Percentiles rank a stretch among this genome's conserved stretches.
Evolutionary conservation across 139 green algal species (phyloP).

Genomic region (Tetraselmis chui): DNA sequence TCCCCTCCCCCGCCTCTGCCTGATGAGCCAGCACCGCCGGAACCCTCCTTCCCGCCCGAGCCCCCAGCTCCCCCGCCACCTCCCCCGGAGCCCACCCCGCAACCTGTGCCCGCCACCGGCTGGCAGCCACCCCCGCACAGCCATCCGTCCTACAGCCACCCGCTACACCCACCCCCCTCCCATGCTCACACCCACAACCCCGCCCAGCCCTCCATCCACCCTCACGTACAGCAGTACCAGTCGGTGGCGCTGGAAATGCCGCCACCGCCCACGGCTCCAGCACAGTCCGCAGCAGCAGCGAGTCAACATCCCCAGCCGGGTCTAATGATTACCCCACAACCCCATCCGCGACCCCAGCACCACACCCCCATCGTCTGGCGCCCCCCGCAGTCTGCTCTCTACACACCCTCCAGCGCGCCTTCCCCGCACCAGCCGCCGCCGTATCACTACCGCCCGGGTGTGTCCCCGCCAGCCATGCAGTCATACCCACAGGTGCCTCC

Average conservation of each 20-base stretch:
- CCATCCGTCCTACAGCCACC: not conserved
- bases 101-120: not conserved
- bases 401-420: not conserved
- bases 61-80: too few relatives aligned
- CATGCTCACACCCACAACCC: too few relatives aligned
- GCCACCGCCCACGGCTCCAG: not conserved
- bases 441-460: too few relatives aligned
- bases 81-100: not conserved
- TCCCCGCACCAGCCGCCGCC: too few relatives aligned
- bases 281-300: not conserved
- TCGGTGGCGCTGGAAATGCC: too few relatives aligned
- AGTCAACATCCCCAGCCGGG: not conserved
- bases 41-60: not conserved
- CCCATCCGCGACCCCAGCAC: not conserved
- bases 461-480: too few relatives aligned
- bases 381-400: not conserved
- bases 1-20: not conserved
- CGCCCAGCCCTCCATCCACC: too few relatives aligned
- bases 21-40: not conserved
- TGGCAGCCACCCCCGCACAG: not conserved
- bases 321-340: not conserved
- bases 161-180: not conserved
- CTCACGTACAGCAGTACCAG: not conserved
- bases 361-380: not conserved
- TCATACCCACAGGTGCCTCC: too few relatives aligned